Percentiles rank a stretch among this genome's conserved stretches.
Conservation (phyloP, 495 filamentous ascomycete genomes). For the Neurospora discreta region DNA sequence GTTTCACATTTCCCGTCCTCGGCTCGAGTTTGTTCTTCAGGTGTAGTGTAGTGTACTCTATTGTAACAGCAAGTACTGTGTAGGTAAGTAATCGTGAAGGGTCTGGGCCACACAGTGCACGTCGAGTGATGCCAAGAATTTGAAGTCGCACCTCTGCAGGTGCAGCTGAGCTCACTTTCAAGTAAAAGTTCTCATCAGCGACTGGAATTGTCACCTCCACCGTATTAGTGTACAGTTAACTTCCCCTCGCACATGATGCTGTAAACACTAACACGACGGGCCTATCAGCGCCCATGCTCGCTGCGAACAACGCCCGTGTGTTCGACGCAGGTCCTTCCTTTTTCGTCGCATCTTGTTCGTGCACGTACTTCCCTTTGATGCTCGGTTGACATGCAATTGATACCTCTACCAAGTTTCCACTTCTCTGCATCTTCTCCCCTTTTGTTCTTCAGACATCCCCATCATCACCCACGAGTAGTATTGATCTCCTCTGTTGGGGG, state of each 20-base stretch:
- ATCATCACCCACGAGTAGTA: neutral
- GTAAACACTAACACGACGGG: neutral
- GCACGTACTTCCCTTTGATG: neutral
- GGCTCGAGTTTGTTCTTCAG: neutral
- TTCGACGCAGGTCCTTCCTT: neutral
- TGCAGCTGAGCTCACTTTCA: neutral
- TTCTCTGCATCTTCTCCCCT: neutral
- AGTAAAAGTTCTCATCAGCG: neutral
- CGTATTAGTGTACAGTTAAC: too few relatives aligned
- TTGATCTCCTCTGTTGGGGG: neutral
- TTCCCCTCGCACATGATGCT: neutral
- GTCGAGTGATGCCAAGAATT: neutral
- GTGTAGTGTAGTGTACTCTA: too few relatives aligned
- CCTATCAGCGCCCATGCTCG: neutral
- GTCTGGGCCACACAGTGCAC: neutral
- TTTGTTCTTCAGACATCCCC: neutral
- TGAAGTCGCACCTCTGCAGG: neutral
- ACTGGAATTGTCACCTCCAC: neutral
- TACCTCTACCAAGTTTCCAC: neutral
- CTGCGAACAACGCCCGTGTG: neutral
- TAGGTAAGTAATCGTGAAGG: too few relatives aligned
- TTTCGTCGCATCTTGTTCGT: neutral
- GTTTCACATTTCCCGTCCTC: neutral
- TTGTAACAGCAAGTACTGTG: too few relatives aligned
- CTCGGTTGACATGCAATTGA: neutral